Evolutionary conservation across 176 grass and related monocot genomes (phyloP).

Genomic region (Urochloa ruziziensis): DNA sequence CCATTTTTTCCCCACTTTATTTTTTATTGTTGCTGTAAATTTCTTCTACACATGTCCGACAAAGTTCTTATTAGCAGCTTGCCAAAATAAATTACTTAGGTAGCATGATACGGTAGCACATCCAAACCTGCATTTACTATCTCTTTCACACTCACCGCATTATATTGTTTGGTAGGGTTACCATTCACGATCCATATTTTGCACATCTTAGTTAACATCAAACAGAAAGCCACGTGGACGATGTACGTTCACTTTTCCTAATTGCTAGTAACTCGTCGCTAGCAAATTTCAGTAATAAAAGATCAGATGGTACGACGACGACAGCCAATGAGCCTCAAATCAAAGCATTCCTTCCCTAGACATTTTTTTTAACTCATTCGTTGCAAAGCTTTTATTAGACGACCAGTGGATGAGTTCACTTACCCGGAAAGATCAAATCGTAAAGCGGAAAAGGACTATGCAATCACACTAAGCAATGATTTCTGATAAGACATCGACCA

Average conservation of each 20-base stretch:
- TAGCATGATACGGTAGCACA: not conserved
- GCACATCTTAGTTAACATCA: not conserved
- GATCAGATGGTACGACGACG: not conserved
- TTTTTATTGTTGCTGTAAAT: too few species aligned
- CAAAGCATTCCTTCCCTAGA: not conserved
- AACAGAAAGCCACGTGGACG: not conserved
- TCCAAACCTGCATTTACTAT: not conserved
- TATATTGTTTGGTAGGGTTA: not conserved
- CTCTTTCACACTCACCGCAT: not conserved
- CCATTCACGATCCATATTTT: not conserved
- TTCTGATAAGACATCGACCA: slow-evolving; percentile 6
- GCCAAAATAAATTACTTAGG: not conserved
- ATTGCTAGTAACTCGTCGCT: not conserved
- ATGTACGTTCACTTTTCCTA: not conserved
- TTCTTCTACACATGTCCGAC: too few species aligned
- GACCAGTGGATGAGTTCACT: not conserved
- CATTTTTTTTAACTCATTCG: not conserved
- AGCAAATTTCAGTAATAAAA: not conserved
- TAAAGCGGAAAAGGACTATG: not conserved
- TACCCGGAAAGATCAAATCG: not conserved
- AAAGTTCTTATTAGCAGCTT: too few species aligned
- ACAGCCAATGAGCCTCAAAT: not conserved
- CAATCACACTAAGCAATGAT: not conserved
- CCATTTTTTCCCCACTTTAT: too few species aligned
- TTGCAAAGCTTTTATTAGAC: not conserved